A percentile compares a stretch with the other conserved stretches of the same genome.
These are phyloP conservation scores for Thielaviopsis ethacetica DNA, from an alignment of 2,329 filamentous ascomycete species.

Conservation along the genomic window DNA sequence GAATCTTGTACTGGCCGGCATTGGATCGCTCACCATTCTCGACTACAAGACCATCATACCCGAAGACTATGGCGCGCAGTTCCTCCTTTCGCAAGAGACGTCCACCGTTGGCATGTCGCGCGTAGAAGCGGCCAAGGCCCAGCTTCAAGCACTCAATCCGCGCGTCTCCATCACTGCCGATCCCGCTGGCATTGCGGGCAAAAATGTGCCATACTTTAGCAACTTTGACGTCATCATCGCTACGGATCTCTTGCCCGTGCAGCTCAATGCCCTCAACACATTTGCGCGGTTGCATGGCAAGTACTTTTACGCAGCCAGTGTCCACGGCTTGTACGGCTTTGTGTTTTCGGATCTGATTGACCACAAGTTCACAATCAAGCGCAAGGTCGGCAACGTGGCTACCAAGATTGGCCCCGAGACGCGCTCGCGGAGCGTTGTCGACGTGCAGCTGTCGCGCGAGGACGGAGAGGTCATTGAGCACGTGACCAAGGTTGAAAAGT, in stretches of 20 bases:
- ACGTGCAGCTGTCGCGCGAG: conserved; percentile 53
- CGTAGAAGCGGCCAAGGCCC: conserved; percentile 61
- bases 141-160: conserved; percentile 75
- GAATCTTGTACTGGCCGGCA: conserved; percentile 86
- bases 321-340: conserved; percentile 85
- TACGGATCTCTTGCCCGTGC: conserved; percentile 65
- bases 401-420: conserved; percentile 50
- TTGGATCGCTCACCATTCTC: conserved; percentile 76
- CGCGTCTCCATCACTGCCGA: conserved; percentile 65
- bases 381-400: conserved; percentile 60
- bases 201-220: conserved; percentile 58
- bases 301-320: conserved; percentile 68
- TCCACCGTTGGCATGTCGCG: conserved; percentile 64
- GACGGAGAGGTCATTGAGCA: conserved; percentile 56
- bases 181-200: conserved; percentile 46
- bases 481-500: conserved; percentile 81
- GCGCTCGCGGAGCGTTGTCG: conserved; percentile 58
- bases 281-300: conserved; percentile 62
- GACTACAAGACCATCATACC: conserved; percentile 63
- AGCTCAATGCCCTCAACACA: conserved; percentile 67
- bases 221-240: conserved; percentile 77
- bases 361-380: conserved; percentile 80
- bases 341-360: conserved; percentile 85
- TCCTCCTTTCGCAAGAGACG: conserved; percentile 56
- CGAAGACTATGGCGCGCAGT: conserved; percentile 65